phyloP scores from a whole-genome alignment of 306 rosid genomes.

The Quillaja saponaria region DNA sequence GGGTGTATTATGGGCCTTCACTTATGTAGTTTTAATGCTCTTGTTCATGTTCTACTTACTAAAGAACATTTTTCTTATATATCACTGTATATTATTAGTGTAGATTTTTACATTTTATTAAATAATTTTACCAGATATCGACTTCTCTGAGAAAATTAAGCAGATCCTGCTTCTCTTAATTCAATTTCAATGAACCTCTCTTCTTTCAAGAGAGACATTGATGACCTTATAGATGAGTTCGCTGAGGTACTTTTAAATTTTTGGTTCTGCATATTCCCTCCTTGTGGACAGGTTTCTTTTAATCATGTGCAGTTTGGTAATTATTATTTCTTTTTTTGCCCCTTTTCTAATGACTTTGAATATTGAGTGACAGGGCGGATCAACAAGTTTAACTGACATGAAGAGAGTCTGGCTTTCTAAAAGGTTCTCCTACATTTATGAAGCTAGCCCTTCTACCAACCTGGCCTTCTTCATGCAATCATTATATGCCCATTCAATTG shows the following conservation, averaged over 20 bases:
- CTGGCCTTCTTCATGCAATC: constrained; percentile 89
- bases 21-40: constrained; percentile 6
- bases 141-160: constrained; percentile 12
- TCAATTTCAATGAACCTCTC: constrained; percentile 41
- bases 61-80: constrained; percentile 7
- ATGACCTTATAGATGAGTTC: constrained; percentile 67
- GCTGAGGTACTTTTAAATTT: constrained; percentile 39
- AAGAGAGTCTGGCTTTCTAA: constrained; percentile 77
- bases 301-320: background rate
- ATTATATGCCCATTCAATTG: constrained; percentile 70
- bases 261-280: constrained; percentile 8
- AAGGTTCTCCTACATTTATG: constrained; percentile 77
- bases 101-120: background rate
- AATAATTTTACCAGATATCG: background rate
- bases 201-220: constrained; percentile 66
- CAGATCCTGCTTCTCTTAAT: background rate
- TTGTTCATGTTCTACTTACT: constrained; percentile 13
- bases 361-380: constrained; percentile 50
- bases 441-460: constrained; percentile 68
- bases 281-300: constrained; percentile 13
- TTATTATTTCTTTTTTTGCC: constrained; percentile 22
- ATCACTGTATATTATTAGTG: background rate
- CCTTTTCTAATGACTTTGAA: background rate
- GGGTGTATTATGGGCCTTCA: background rate
- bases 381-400: constrained; percentile 62